phyloP scores from a whole-genome alignment of 306 rosid species.

The Trifolium repens region DNA sequence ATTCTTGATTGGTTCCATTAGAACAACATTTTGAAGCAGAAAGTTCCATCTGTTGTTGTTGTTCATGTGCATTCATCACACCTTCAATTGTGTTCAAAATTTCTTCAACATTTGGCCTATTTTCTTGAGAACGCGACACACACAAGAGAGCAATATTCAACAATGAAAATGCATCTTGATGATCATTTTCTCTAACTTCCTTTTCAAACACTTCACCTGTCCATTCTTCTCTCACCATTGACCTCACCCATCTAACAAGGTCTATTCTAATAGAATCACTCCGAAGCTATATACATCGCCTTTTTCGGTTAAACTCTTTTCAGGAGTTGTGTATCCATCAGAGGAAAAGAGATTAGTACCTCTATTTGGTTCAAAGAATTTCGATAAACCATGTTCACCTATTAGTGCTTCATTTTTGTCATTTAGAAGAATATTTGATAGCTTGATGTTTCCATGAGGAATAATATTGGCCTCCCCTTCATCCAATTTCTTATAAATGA shows the following conservation, averaged over 20 bases:
- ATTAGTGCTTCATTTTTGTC: constrained; percentile 60
- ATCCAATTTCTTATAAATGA: constrained; percentile 52
- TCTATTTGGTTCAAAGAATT: constrained; percentile 52
- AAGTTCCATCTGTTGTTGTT: too few relatives aligned
- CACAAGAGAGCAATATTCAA: too few relatives aligned
- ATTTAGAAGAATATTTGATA: constrained; percentile 71
- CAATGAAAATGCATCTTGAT: too few relatives aligned
- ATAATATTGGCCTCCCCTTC: constrained; percentile 39
- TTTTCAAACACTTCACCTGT: too few relatives aligned
- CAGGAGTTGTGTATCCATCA: constrained; percentile 67
- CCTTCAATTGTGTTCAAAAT: too few relatives aligned
- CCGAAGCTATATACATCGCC: constrained; percentile 75
- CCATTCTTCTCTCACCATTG: constrained; percentile 85
- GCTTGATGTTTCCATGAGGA: constrained; percentile 83
- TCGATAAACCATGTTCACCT: constrained; percentile 73
- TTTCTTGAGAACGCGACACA: too few relatives aligned
- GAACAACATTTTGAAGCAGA: too few relatives aligned
- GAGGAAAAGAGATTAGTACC: constrained; percentile 45
- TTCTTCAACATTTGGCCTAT: too few relatives aligned
- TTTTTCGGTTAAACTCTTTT: constrained; percentile 61
- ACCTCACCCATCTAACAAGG: constrained; percentile 78
- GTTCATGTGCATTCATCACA: too few relatives aligned
- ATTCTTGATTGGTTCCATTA: too few relatives aligned
- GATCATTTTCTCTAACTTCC: too few relatives aligned
- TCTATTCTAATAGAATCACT: constrained; percentile 68